Conservation (phyloP, 176 grass and related monocot species). For the Oryza australiensis region DNA sequence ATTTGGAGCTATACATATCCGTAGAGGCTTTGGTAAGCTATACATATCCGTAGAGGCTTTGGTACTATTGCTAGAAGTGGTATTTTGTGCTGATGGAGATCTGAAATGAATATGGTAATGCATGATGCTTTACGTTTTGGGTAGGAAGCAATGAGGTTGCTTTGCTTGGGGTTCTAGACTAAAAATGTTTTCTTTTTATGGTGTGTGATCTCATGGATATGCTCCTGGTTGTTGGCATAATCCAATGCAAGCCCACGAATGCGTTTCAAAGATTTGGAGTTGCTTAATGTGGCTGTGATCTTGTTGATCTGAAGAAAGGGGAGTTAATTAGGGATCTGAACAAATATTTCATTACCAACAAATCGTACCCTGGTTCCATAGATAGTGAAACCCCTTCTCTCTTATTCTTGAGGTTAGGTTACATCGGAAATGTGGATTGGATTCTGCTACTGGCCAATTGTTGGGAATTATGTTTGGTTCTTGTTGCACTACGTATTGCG, state of each 20-base stretch:
- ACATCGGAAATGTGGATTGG: not conserved
- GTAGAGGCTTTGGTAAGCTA: not conserved
- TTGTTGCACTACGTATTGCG: not conserved
- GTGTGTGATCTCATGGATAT: not conserved
- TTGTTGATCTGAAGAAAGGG: not conserved
- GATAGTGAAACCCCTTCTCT: not conserved
- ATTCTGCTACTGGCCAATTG: not conserved
- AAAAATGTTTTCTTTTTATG: not conserved
- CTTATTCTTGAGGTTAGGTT: not conserved
- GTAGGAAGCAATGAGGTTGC: not conserved
- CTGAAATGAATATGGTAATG: not conserved
- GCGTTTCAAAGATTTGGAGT: not conserved
- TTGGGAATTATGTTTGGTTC: constrained; percentile 12
- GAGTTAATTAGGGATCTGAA: not conserved
- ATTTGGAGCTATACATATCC: not conserved
- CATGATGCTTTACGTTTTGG: not conserved
- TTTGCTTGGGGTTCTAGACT: not conserved
- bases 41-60: no score
- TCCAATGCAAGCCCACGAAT: not conserved
- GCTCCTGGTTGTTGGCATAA: not conserved
- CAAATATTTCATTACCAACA: not conserved
- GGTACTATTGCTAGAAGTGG: not conserved
- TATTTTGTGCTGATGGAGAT: not conserved
- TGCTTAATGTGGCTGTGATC: not conserved
- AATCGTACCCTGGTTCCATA: not conserved